phyloP scores from a whole-genome alignment of 129 eudicot species.

The Erigeron canadensis region DNA sequence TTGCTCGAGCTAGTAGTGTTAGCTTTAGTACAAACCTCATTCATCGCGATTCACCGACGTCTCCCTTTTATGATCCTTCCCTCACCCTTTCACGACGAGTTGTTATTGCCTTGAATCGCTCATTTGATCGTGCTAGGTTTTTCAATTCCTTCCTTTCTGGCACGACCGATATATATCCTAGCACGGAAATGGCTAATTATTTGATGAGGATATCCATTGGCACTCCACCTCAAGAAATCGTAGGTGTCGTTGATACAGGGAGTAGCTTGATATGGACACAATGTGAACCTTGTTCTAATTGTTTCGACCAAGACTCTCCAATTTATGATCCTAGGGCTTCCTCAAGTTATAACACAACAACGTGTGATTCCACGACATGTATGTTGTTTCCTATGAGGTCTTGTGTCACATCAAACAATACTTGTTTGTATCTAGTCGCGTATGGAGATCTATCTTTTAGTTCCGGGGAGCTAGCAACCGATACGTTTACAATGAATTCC shows the following conservation, averaged over 20 bases:
- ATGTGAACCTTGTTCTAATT: slow-evolving; percentile 42
- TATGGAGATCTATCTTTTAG: slow-evolving; percentile 39
- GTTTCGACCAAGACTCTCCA: slow-evolving; percentile 40
- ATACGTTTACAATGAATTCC: slow-evolving; percentile 31
- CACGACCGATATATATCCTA: slow-evolving; percentile 22
- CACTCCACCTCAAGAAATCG: slow-evolving; percentile 35
- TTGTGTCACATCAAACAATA: slow-evolving; percentile 23
- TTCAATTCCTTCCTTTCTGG: slow-evolving; percentile 30
- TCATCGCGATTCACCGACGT: slow-evolving; percentile 37
- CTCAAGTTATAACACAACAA: slow-evolving; percentile 22
- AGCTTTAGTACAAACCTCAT: slow-evolving; percentile 35
- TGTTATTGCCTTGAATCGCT: slow-evolving; percentile 26
- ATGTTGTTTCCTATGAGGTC: slow-evolving; percentile 12
- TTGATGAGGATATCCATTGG: slow-evolving; percentile 40
- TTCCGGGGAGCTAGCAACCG: slow-evolving; percentile 36
- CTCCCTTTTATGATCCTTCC: slow-evolving; percentile 38
- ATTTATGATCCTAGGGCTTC: slow-evolving; percentile 36
- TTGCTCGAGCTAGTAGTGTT: slow-evolving; percentile 20
- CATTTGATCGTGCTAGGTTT: slow-evolving; percentile 26
- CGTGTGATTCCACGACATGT: slow-evolving; percentile 32
- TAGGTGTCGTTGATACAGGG: slow-evolving; percentile 45
- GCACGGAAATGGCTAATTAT: slow-evolving; percentile 30
- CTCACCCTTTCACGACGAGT: slow-evolving; percentile 24
- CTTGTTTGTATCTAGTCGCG: slow-evolving; percentile 26
- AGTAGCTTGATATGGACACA: slow-evolving; percentile 50